Evolutionary conservation across 108 stramenopile genomes (phyloP), one percentile per base, ranked within the genome.

Genomic region (Seminavis robusta): DNA sequence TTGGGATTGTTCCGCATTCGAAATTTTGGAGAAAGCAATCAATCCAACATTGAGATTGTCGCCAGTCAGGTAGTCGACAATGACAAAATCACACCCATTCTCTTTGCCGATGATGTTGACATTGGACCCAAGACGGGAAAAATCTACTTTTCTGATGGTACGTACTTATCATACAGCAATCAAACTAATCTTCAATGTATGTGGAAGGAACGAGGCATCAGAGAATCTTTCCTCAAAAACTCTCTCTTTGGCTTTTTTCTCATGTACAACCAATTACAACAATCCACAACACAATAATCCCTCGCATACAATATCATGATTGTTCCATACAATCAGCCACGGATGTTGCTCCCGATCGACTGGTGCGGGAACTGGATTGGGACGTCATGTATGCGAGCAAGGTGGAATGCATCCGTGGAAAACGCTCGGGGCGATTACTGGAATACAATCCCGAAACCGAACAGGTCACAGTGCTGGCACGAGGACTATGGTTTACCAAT

Each of bases 111-210:
- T 62, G 87, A 84, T 65, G 56, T 84, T 4, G 65, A 67, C 11
- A 56, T 88, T 37, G 81, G 77, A 11, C 81, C 79, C 11, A 72
- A 63, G 31, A 72, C 69, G 6, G 83, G 83, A 29, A 75, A 70
- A 47, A 65, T 88, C 0, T 88, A 88, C 52, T 88, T 88, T 61
- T 65, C 77, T 2, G 87, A 88, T 75, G 60, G 49, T 61, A 33
- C 3, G 45, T 46, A n/a, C n/a, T n/a, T n/a, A n/a, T n/a, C n/a
- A n/a, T n/a, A n/a, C n/a, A n/a, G n/a, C n/a, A n/a, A n/a, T n/a
- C n/a, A n/a, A n/a, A n/a, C n/a, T n/a, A n/a, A n/a, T n/a, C n/a
- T n/a, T n/a, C n/a, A n/a, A n/a, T n/a, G n/a, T n/a, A n/a, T n/a
- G n/a, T n/a, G n/a, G n/a, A n/a, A n/a, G n/a, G n/a, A n/a, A n/a